Base-by-base conservation (phyloP, 192 early-diverging fungal genomes). In the Coemansia sp. region DNA sequence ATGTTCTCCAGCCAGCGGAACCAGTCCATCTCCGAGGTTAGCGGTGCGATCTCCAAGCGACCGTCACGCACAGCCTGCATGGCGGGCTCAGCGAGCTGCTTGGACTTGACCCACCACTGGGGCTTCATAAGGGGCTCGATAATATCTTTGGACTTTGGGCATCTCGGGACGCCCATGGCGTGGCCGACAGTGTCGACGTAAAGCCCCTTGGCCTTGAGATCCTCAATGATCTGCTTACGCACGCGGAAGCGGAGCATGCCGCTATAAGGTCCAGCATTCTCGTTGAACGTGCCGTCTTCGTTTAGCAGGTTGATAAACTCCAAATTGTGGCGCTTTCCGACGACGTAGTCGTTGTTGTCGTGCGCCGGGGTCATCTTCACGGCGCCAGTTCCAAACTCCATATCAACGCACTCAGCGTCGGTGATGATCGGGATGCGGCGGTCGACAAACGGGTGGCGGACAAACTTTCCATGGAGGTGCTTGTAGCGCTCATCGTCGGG, bases 331-430 rank as follows among this genome's bases (percentile, higher is more conserved):
- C 98, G 91, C 86, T 97, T 97, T 70, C 96, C 98, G 61, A 97
- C 92, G 70, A 90, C 90, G 69, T 94, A 98, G 90, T 99, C 98
- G 87, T 97, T 97, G 69, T 89, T 87, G 83, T 99, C 98, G 79
- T 99, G 98, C 24, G 98, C 96, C 2, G 98, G 98, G 1, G 98
- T 99, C 67, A 99, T 96, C 85, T 99, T 99, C 68, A 99, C 98
- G 68, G 96, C 96, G 78, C 98, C 98, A 36, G 98, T 98, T 80
- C 98, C 96, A 75, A 97, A 97, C 6, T 87, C 88, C 87, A 92
- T 92, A 70, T 98, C 96, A 44, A 94, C 95, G 65, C 89, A 88
- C 68, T 91, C 88, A 66, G 94, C 93, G 72, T 96, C 93, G 63
- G 90, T 80, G 68, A 97, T 88, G 66, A 98, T 97, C 52, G 94